Evolutionary conservation across 1,284 basidiomycete species (phyloP).

Genomic region (Leucoagaricus sp.): DNA sequence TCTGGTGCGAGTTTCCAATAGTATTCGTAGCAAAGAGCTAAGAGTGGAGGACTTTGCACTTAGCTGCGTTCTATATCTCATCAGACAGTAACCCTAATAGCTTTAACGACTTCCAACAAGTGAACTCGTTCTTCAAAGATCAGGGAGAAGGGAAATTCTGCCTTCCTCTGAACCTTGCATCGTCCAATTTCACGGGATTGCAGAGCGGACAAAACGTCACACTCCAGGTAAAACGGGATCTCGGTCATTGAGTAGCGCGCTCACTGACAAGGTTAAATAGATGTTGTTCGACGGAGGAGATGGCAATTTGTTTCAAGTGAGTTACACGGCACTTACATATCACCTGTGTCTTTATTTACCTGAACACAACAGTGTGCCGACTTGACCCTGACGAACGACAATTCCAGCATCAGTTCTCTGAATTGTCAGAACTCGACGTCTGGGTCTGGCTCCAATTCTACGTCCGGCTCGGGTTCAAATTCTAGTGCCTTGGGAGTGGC

Average conservation of each 20-base stretch:
- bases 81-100: slow-evolving; percentile 48
- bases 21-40: too few species aligned
- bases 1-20: slow-evolving; percentile 39
- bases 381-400: slow-evolving; percentile 47
- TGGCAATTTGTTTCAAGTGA: slow-evolving; percentile 53
- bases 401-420: slow-evolving; percentile 39
- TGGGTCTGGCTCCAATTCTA: too few species aligned
- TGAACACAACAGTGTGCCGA: slow-evolving; percentile 46
- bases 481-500: slow-evolving; percentile 2
- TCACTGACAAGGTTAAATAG: slow-evolving; percentile 25
- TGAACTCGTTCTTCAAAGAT: slow-evolving; percentile 43
- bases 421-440: slow-evolving; percentile 45
- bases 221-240: slow-evolving; percentile 10
- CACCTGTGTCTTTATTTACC: neutral
- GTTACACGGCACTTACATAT: neutral
- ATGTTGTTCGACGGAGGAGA: slow-evolving; percentile 54
- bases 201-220: slow-evolving; percentile 50
- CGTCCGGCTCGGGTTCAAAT: neutral
- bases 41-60: neutral
- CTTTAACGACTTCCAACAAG: slow-evolving; percentile 54
- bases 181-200: slow-evolving; percentile 45
- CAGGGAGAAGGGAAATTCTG: slow-evolving; percentile 50
- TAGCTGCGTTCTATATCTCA: slow-evolving; percentile 45
- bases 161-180: slow-evolving; percentile 51
- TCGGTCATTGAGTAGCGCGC: neutral